Percentiles rank a stretch among this genome's conserved stretches.
phyloP scores from a whole-genome alignment of 2,329 filamentous ascomycete species.

The Alternaria consortialis region DNA sequence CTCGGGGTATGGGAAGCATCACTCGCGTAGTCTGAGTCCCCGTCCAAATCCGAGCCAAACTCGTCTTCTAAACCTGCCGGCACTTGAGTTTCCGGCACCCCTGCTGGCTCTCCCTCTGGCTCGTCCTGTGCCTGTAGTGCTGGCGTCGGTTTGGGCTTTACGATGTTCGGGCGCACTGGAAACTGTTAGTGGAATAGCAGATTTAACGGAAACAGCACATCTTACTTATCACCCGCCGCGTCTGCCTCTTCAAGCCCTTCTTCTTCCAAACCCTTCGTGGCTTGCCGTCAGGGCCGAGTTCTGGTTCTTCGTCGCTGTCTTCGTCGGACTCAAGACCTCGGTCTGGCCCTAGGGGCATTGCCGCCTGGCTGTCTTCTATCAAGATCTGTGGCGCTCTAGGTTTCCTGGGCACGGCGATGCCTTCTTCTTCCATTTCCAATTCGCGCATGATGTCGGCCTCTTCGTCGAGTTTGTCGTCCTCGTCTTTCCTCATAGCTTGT shows the following conservation, averaged over 20 bases:
- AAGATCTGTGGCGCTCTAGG: conserved; percentile 44
- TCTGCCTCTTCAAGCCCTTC: conserved; percentile 83
- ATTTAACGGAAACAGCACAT: background rate
- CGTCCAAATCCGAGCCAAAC: conserved; percentile 43
- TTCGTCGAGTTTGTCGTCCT: conserved; percentile 66
- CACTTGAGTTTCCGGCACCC: conserved; percentile 44
- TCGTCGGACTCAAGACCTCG: conserved; percentile 65
- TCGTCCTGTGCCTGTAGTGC: conserved; percentile 32
- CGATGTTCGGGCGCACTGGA: conserved; percentile 51
- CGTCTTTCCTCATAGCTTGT: conserved; percentile 71
- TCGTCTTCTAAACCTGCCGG: conserved; percentile 44
- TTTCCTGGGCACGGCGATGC: conserved; percentile 34
- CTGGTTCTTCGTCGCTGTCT: conserved; percentile 58
- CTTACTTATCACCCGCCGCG: conserved; percentile 68
- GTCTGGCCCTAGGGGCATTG: conserved; percentile 58
- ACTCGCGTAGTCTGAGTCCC: conserved; percentile 55
- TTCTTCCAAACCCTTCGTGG: conserved; percentile 77
- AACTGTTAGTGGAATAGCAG: conserved; percentile 28
- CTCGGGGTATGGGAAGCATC: conserved; percentile 49
- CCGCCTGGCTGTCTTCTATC: conserved; percentile 55
- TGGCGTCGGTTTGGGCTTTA: conserved; percentile 55
- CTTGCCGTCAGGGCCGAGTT: conserved; percentile 63
- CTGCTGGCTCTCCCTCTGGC: conserved; percentile 52
- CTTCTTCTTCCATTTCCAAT: conserved; percentile 63
- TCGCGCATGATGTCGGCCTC: conserved; percentile 79